phyloP scores from a whole-genome alignment of 176 grass and related monocot genomes.

The Coix lacrymajobi region DNA sequence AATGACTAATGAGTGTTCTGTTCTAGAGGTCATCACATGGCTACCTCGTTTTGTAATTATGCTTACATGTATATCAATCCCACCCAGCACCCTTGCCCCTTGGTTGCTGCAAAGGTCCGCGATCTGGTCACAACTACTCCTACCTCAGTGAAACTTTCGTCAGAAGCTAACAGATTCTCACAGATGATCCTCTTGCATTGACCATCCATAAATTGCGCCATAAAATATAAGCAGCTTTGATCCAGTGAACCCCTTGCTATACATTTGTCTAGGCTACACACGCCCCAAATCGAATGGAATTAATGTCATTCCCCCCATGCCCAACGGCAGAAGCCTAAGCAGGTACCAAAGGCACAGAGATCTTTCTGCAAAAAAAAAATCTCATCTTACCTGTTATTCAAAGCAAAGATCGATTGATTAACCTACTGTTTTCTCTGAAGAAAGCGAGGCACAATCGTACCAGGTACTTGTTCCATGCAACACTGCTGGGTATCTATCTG shows the following conservation, averaged over 20 bases:
- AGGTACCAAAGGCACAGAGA: constrained; percentile 11
- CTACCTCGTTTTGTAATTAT: background rate
- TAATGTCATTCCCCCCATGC: constrained; percentile 8
- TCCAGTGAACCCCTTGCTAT: constrained; percentile 18
- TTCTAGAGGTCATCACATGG: constrained; percentile 24
- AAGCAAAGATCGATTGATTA: constrained; percentile 25
- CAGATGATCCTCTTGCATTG: background rate
- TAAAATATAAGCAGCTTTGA: constrained; percentile 22
- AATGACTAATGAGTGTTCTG: background rate
- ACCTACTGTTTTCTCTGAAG: constrained; percentile 1
- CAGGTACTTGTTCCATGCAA: constrained; percentile 34
- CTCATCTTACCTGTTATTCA: constrained; percentile 25
- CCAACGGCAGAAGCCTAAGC: constrained; percentile 12
- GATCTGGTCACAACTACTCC: background rate
- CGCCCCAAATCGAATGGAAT: constrained; percentile 28
- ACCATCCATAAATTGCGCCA: constrained; percentile 14
- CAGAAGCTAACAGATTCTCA: background rate
- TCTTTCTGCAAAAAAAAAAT: constrained; percentile 7
- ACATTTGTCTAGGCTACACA: constrained; percentile 16
- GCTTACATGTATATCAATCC: no score
- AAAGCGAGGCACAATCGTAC: constrained; percentile 24
- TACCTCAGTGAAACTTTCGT: background rate
- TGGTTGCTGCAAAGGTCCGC: constrained; percentile 5
- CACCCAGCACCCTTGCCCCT: background rate
- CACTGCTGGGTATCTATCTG: background rate